Percentiles rank a stretch among this genome's conserved stretches.
Conservation (phyloP, 1,284 basidiomycete species). For the Phylloboletellus chloephorus region DNA sequence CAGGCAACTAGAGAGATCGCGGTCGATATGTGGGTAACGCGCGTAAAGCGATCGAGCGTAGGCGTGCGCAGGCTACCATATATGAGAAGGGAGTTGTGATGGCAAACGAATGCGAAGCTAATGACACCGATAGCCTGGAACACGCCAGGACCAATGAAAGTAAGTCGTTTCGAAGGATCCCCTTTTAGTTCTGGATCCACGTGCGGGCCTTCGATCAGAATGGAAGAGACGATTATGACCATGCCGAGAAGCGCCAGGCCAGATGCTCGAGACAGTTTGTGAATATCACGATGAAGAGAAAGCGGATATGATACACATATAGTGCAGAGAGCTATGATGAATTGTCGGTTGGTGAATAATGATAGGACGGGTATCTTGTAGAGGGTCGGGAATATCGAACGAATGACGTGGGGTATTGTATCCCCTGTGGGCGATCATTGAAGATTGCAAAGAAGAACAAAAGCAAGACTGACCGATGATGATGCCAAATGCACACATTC, state of each 20-base stretch:
- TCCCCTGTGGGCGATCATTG: conserved; percentile 55
- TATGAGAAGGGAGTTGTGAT: conserved; percentile 91
- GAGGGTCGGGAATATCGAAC: conserved; percentile 79
- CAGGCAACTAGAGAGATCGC: conserved; percentile 78
- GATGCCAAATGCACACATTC: conserved; percentile 95
- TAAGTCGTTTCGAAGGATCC: conserved; percentile 63
- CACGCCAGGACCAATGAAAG: conserved; percentile 70
- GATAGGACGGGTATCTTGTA: conserved; percentile 63
- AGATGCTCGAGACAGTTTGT: conserved; percentile 92
- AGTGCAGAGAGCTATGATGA: conserved; percentile 84
- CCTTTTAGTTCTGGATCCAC: conserved; percentile 80
- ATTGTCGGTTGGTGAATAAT: conserved; percentile 80
- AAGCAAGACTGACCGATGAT: conserved; percentile 58
- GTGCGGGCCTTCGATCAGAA: conserved; percentile 81
- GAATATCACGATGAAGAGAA: conserved; percentile 94
- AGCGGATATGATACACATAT: conserved; percentile 89
- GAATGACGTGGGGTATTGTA: conserved; percentile 93
- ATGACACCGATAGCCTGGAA: conserved; percentile 95
- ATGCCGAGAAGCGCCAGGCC: conserved; percentile 88
- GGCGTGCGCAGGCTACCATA: conserved; percentile 92
- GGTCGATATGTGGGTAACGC: conserved; percentile 91
- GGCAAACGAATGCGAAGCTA: conserved; percentile 92
- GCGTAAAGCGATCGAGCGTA: conserved; percentile 90
- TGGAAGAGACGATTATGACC: conserved; percentile 88
- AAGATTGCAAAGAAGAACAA: conserved; percentile 32